A percentile compares a stretch with the other conserved stretches of the same genome.
Evolutionary conservation across 2,329 filamentous ascomycete genomes (phyloP).

Genomic region (Sarocladiaceae sp.): DNA sequence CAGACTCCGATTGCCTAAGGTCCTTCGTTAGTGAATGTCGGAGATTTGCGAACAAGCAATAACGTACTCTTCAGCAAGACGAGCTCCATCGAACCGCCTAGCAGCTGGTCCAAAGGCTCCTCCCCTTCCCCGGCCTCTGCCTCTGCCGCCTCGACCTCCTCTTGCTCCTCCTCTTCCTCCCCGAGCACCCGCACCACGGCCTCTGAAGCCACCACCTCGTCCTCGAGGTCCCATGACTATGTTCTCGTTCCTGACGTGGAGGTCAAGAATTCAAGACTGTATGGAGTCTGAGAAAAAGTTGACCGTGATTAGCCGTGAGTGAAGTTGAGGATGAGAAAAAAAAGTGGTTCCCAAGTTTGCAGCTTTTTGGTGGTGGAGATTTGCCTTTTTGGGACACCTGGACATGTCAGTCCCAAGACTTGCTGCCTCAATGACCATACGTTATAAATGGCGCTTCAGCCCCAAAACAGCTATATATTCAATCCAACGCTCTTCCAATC

Average conservation of each 20-base stretch:
- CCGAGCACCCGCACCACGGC: conserved; percentile 24
- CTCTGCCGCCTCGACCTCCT: conserved; percentile 19
- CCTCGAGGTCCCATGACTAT: conserved; percentile 31
- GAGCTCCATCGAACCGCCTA: conserved; percentile 31
- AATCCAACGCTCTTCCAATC: no score
- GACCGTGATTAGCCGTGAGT: not conserved
- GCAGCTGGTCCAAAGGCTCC: conserved; percentile 13
- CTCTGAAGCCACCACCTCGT: conserved; percentile 28
- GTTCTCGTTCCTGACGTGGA: no score
- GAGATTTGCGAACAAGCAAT: no score
- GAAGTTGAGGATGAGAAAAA: conserved; percentile 6
- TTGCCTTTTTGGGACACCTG: conserved; percentile 10
- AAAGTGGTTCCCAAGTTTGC: conserved; percentile 4
- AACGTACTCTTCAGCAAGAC: conserved; percentile 29
- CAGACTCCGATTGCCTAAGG: conserved; percentile 14
- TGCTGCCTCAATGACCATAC: no score
- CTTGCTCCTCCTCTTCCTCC: conserved; percentile 19
- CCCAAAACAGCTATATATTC: no score
- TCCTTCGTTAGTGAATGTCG: no score
- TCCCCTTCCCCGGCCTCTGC: conserved; percentile 23
- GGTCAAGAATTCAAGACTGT: no score
- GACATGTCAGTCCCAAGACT: no score
- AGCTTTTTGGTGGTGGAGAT: conserved; percentile 8
- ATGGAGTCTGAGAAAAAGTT: not conserved
- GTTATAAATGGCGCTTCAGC: no score